A percentile compares a stretch with the other conserved stretches of the same genome.
Conservation (phyloP, 768 basidiomycete species). For the Lactarius indigo region DNA sequence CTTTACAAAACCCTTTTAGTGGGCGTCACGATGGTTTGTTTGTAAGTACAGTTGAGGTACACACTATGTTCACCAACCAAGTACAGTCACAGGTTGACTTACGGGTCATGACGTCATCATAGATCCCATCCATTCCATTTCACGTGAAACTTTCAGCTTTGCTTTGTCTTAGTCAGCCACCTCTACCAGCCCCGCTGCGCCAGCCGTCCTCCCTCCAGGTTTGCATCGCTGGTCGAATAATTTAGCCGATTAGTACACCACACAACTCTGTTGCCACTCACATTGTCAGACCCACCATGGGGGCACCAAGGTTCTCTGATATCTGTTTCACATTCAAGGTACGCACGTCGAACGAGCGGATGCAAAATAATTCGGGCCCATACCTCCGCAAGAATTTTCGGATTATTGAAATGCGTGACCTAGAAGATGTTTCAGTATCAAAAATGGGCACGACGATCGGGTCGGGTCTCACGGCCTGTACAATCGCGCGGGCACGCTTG, state of each 20-base stretch:
- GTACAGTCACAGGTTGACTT: neutral
- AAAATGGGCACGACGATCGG: constrained; percentile 8
- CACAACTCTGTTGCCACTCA: constrained; percentile 37
- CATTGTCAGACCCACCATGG: constrained; percentile 96
- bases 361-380: constrained; percentile 10
- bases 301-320: constrained; percentile 78
- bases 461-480: constrained; percentile 70
- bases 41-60: constrained; percentile 1
- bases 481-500: constrained; percentile 91
- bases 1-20: constrained; percentile 30
- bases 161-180: neutral
- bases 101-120: neutral
- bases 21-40: neutral
- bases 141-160: constrained; percentile 11
- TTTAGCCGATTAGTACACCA: neutral
- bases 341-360: neutral
- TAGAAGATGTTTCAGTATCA: constrained; percentile 30
- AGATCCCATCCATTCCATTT: constrained; percentile 1
- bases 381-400: constrained; percentile 87
- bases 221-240: constrained; percentile 45
- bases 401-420: constrained; percentile 95
- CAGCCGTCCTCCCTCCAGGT: constrained; percentile 66
- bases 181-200: constrained; percentile 65
- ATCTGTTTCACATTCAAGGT: constrained; percentile 39
- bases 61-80: neutral